Base-by-base conservation (phyloP, 169 alveolate species). In the Cryptosporidium parvum region DNA sequence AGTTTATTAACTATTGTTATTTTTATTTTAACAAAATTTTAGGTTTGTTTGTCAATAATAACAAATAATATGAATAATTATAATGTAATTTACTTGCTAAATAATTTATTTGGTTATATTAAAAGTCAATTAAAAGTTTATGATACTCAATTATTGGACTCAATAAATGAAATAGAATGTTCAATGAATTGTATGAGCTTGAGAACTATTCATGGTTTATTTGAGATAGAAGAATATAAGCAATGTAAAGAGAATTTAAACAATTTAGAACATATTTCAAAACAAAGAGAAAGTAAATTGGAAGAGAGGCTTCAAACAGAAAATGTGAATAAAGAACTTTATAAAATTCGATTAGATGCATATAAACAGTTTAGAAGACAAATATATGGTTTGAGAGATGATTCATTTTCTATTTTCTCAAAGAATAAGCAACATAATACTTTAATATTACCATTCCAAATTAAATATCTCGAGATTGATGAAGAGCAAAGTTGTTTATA, bases 101-200 rank as follows among this genome's bases (percentile, higher is more conserved):
- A 65, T n/a, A 62, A 48, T 16, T 29, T 80, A 48, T 45, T 65
- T n/a, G 59, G 70, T 2, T 80, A 44, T 29, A 37, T 80, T 23
- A 80, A 62, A 33, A 44, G 42, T 3, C 70, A 52, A 21, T 31
- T 73, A 31, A 73, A 58, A 35, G 26, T 31, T 18, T 31, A 53
- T 23, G 86, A 73, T 33, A 73, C 86, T 12, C 86, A 73, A 21
- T 26, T 73, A n/a, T 18, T 73, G 21, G 86, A 73, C 16, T 73
- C 58, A 29, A 35, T 73, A 14, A 2, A 26, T 16, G 86, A 73
- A 56, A 73, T 73, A 53, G 86, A 73, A 42, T 37, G 21, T 2
- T 59, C 71, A 31, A 29, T 73, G 71, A 73, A 73, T 26, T 52
- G 33, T 42, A 73, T 52, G 53, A 59, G 86, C 21, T 35, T 42